A percentile compares a stretch with the other conserved stretches of the same genome.
Conservation (phyloP, 1,284 basidiomycete genomes). For the Xerocomus cyaneibrunnescens region DNA sequence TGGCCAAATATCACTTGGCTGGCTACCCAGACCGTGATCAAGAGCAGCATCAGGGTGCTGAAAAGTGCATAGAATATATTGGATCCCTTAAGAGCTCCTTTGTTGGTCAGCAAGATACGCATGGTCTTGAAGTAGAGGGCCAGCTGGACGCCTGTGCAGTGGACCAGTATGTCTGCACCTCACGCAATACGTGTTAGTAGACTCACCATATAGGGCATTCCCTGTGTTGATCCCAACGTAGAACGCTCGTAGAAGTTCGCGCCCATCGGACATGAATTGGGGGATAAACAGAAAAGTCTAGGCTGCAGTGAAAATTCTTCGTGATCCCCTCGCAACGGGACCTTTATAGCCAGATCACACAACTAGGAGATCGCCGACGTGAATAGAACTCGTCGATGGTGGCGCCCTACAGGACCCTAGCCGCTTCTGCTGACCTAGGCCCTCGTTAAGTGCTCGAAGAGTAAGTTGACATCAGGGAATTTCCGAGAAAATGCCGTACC, state of each 20-base stretch:
- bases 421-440: too few species aligned
- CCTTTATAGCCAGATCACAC: too few species aligned
- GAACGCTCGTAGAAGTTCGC: not conserved
- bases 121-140: conserved; percentile 2
- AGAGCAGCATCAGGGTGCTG: not conserved
- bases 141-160: not conserved
- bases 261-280: not conserved
- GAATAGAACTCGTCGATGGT: too few species aligned
- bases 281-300: too few species aligned
- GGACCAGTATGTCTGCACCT: not conserved
- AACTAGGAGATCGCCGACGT: too few species aligned
- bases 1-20: conserved; percentile 5
- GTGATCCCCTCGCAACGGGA: too few species aligned
- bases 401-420: too few species aligned
- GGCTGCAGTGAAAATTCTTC: not conserved
- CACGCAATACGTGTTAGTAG: not conserved
- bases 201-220: conserved; percentile 4
- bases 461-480: too few species aligned
- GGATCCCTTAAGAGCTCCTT: not conserved
- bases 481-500: too few species aligned
- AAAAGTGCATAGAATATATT: not conserved
- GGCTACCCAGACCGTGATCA: conserved; percentile 8
- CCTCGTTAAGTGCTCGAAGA: too few species aligned
- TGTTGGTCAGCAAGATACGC: not conserved
- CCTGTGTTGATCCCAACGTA: conserved; percentile 4